A percentile compares a stretch with the other conserved stretches of the same genome.
These are phyloP conservation scores for Stephania japonica DNA, from an alignment of 164 flowering plant species.

Conservation along the genomic window DNA sequence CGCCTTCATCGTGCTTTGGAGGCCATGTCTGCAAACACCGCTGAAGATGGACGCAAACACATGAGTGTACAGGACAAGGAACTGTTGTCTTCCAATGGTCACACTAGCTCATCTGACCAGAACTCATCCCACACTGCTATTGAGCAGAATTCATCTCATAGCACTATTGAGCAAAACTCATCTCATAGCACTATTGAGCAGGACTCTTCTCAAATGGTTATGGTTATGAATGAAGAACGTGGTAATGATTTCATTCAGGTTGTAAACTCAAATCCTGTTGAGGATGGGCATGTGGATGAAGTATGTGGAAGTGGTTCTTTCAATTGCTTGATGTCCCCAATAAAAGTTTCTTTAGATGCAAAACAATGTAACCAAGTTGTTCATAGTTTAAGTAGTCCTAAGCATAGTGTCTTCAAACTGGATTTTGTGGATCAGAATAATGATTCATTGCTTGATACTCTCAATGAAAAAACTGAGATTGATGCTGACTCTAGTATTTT, in stretches of 20 bases:
- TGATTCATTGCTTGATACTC: conserved; percentile 13
- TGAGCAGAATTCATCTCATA: conserved; percentile 10
- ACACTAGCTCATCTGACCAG: conserved; percentile 14
- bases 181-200: conserved; percentile 9
- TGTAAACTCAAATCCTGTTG: conserved; percentile 14
- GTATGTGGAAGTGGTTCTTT: conserved; percentile 17
- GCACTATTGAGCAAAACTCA: too few relatives aligned
- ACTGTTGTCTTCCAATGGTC: conserved; percentile 15
- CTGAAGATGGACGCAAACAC: conserved; percentile 45
- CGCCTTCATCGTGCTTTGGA: conserved; percentile 87
- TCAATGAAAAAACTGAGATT: conserved; percentile 1
- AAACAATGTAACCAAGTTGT: conserved; percentile 13
- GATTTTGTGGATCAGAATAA: conserved; percentile 12
- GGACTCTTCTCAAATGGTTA: too few relatives aligned
- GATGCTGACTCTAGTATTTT: conserved; percentile 12
- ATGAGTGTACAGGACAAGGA: conserved; percentile 20
- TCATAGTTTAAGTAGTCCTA: conserved; percentile 9
- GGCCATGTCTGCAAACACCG: conserved; percentile 90
- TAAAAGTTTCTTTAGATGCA: conserved; percentile 12
- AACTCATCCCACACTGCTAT: conserved; percentile 14
- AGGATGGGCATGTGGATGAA: conserved; percentile 13
- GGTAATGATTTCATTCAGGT: conserved; percentile 10
- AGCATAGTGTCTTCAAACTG: conserved; percentile 17
- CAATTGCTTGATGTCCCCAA: conserved; percentile 18
- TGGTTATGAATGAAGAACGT: too few relatives aligned